phyloP scores from a whole-genome alignment of 192 early-diverging fungal species.

The Cladochytrium replicatum region DNA sequence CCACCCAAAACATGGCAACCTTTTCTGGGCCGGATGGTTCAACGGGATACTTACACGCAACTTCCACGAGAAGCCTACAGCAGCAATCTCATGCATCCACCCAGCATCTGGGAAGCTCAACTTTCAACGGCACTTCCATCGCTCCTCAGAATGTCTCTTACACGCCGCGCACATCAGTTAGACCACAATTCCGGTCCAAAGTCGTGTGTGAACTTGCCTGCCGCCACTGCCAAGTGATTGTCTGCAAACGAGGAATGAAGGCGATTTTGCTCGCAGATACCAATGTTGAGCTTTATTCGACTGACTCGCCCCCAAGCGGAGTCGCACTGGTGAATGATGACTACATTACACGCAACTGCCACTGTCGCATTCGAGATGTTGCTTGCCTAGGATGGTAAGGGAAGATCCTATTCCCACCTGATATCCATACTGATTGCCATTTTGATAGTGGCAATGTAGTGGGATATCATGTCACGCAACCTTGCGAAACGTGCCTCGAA shows the following conservation, averaged over 20 bases:
- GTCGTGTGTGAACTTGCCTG: conserved; percentile 37
- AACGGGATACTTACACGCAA: too few species aligned
- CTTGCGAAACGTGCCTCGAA: conserved; percentile 73
- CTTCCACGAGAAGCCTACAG: too few species aligned
- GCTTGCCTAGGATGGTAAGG: conserved; percentile 66
- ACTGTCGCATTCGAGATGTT: conserved; percentile 67
- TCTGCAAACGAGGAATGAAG: conserved; percentile 72
- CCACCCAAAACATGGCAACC: too few species aligned
- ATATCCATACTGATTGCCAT: too few species aligned
- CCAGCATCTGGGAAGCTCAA: too few species aligned
- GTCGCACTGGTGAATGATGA: conserved; percentile 72
- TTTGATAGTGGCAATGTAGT: conserved; percentile 41
- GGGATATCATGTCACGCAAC: conserved; percentile 57
- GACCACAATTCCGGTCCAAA: conserved; percentile 14
- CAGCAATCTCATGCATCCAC: too few species aligned
- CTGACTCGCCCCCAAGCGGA: conserved; percentile 41
- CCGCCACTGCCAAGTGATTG: conserved; percentile 36
- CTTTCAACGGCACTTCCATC: too few species aligned
- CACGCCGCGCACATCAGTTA: too few species aligned
- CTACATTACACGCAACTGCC: conserved; percentile 67
- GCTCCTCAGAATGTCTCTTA: too few species aligned
- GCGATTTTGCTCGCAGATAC: conserved; percentile 70
- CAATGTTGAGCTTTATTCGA: conserved; percentile 61
- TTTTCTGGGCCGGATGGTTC: too few species aligned
- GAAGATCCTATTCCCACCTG: background rate